Conservation (phyloP, 768 basidiomycete genomes). For the Boletus vinaceobasis region DNA sequence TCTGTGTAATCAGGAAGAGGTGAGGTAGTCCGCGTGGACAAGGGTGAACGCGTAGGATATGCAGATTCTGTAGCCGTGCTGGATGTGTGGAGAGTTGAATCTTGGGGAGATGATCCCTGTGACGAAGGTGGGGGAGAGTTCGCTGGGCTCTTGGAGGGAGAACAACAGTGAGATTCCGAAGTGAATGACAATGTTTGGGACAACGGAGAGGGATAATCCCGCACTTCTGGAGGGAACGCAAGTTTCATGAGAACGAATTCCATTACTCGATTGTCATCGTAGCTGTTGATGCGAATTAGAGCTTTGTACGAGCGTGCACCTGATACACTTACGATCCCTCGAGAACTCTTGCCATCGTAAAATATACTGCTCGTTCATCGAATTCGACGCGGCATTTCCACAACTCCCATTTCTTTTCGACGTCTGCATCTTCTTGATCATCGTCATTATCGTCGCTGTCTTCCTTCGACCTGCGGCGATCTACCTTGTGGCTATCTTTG, state of each 20-base stretch:
- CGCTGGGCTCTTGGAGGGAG: conserved; percentile 25
- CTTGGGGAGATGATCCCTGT: conserved; percentile 26
- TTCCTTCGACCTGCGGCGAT: conserved; percentile 7
- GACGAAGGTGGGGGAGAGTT: conserved; percentile 30
- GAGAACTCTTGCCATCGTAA: conserved; percentile 70
- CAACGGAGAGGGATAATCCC: conserved; percentile 29
- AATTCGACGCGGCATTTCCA: conserved; percentile 81
- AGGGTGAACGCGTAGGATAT: conserved; percentile 19
- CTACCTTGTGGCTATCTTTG: conserved; percentile 7
- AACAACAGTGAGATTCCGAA: conserved; percentile 12
- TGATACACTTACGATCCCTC: conserved; percentile 42
- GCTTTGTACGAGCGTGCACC: not conserved
- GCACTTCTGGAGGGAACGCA: conserved; percentile 50
- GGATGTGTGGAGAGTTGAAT: conserved; percentile 16
- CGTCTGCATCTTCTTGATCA: not conserved
- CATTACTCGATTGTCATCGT: conserved; percentile 63
- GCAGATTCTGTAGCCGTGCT: conserved; percentile 4
- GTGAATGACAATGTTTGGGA: conserved; percentile 13
- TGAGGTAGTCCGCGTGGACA: conserved; percentile 18
- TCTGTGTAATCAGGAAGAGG: conserved; percentile 21
- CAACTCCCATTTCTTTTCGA: conserved; percentile 55
- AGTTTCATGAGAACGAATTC: conserved; percentile 70
- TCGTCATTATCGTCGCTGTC: conserved; percentile 15
- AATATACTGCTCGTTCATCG: conserved; percentile 65
- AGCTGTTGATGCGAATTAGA: conserved; percentile 32